Conservation (phyloP, 176 grass and related monocot species). For the Eragrostis curvula region DNA sequence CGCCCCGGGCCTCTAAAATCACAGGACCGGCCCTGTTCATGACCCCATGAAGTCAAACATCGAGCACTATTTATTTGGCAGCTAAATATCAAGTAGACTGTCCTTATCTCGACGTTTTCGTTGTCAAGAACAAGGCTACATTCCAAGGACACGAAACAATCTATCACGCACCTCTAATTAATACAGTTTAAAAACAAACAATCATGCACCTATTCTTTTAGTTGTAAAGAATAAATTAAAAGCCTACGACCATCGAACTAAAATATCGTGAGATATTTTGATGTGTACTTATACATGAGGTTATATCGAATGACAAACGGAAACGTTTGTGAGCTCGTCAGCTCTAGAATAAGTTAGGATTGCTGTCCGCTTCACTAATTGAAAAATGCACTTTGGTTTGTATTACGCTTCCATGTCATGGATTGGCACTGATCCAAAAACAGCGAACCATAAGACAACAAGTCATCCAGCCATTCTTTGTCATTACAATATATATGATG, state of each 20-base stretch:
- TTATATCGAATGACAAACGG: neutral
- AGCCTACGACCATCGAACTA: neutral
- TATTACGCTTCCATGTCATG: neutral
- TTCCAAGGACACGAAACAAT: neutral
- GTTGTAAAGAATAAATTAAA: neutral
- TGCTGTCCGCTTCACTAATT: neutral
- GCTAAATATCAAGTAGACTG: neutral
- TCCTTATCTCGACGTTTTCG: neutral
- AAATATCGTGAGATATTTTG: neutral
- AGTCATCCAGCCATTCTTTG: neutral
- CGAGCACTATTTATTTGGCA: neutral
- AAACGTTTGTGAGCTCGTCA: neutral
- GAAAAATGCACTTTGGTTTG: neutral
- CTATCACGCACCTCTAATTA: neutral
- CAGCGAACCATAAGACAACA: neutral
- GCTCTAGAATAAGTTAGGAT: neutral
- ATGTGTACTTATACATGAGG: neutral
- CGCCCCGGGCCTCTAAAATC: too few species aligned
- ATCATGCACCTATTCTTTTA: neutral
- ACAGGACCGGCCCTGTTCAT: too few species aligned
- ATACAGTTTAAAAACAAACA: neutral
- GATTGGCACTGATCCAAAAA: neutral
- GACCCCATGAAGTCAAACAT: slow-evolving; percentile 8
- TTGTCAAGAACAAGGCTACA: neutral
- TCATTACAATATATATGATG: neutral